phyloP scores from a whole-genome alignment of 768 basidiomycete species.

The Mrakia hoshinonis region DNA sequence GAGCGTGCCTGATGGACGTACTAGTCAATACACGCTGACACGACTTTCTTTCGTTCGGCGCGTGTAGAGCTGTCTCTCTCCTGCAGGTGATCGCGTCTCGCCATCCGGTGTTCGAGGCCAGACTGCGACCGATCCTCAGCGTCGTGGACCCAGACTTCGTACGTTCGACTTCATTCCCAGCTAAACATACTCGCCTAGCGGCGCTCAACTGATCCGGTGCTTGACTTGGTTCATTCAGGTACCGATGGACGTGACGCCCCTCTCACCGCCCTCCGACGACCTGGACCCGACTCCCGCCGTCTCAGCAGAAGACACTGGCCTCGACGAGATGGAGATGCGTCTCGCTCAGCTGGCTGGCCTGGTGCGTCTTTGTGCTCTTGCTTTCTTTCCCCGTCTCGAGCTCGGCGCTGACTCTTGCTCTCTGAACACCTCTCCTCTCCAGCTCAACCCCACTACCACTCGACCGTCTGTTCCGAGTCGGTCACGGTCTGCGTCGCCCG shows the following conservation, averaged over 20 bases:
- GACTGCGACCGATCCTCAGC: not conserved
- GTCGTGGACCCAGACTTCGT: slow-evolving; percentile 8
- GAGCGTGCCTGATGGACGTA: not conserved
- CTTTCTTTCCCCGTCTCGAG: not conserved
- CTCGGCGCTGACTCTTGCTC: not conserved
- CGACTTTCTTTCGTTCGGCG: not conserved
- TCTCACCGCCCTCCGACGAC: not conserved
- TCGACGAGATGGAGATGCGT: slow-evolving; percentile 22
- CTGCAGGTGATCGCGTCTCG: slow-evolving; percentile 5
- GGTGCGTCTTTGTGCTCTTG: not conserved
- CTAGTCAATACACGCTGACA: not conserved
- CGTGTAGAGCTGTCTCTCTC: not conserved
- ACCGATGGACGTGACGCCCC: not conserved
- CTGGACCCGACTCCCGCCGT: not conserved
- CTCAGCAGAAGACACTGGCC: not conserved
- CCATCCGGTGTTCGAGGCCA: not conserved
- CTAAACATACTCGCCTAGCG: not conserved
- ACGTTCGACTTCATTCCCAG: not conserved
- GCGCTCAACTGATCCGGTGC: not conserved
- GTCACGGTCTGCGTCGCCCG: not conserved
- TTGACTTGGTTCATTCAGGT: not conserved
- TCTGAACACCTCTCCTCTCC: not conserved
- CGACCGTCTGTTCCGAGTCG: too few species aligned
- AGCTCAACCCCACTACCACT: too few species aligned
- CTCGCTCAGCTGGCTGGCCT: slow-evolving; percentile 1